Evolutionary conservation across 306 rosid genomes (phyloP).

Genomic region (Lablab purpureus): DNA sequence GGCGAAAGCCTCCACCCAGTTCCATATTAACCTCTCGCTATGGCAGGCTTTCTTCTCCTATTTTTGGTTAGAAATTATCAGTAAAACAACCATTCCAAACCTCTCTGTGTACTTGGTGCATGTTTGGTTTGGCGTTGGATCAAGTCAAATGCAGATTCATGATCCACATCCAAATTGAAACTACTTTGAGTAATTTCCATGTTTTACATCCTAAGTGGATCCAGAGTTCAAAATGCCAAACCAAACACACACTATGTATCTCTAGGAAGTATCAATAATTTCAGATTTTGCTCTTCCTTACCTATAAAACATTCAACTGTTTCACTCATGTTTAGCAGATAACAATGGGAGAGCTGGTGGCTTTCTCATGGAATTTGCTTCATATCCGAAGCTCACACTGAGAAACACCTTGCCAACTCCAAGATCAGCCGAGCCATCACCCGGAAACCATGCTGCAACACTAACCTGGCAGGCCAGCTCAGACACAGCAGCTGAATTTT

Average conservation of each 20-base stretch:
- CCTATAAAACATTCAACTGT: neutral
- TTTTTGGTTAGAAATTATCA: constrained; percentile 63
- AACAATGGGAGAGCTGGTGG: constrained; percentile 63
- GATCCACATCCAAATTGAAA: too few relatives aligned
- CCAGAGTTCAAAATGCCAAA: too few relatives aligned
- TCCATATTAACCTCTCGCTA: constrained; percentile 68
- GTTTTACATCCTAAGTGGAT: too few relatives aligned
- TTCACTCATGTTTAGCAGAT: constrained; percentile 48
- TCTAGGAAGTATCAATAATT: neutral
- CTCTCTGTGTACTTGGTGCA: neutral
- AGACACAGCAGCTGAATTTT: constrained; percentile 59
- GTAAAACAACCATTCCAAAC: constrained; percentile 30
- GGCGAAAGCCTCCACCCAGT: constrained; percentile 88
- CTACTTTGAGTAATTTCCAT: too few relatives aligned
- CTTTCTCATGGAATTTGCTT: constrained; percentile 76
- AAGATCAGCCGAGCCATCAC: constrained; percentile 57
- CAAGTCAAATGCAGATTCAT: too few relatives aligned
- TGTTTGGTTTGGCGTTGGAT: too few relatives aligned
- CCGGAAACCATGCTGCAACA: constrained; percentile 51
- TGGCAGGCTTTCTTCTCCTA: constrained; percentile 59
- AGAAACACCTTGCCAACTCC: constrained; percentile 58
- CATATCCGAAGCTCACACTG: constrained; percentile 63
- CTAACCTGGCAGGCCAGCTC: constrained; percentile 68
- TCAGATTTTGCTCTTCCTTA: constrained; percentile 3
- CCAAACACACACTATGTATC: neutral